Conservation (phyloP, 495 filamentous ascomycete genomes). For the Xylaria telfairii region DNA sequence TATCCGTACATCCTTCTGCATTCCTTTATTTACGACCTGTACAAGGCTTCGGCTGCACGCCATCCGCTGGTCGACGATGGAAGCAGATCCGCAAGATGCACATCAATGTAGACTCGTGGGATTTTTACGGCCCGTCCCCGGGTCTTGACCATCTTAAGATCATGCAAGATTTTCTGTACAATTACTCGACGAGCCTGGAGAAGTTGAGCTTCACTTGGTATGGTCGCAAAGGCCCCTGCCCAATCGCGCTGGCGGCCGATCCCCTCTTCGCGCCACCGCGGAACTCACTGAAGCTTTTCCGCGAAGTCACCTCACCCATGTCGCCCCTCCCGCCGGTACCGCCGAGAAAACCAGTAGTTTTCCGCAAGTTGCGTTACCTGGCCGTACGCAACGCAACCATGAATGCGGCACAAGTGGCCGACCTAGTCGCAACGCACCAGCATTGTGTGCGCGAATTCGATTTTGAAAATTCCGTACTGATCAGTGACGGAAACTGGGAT, state of each 20-base stretch:
- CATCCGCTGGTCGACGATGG: conserved; percentile 69
- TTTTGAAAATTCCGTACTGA: conserved; percentile 70
- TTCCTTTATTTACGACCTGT: conserved; percentile 72
- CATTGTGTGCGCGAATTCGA: conserved; percentile 70
- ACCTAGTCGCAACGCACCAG: conserved; percentile 66
- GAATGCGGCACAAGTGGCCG: conserved; percentile 68
- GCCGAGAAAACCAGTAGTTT: conserved; percentile 55
- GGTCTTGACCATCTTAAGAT: conserved; percentile 75
- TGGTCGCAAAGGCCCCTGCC: conserved; percentile 69
- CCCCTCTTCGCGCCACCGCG: conserved; percentile 62
- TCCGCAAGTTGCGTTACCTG: conserved; percentile 65
- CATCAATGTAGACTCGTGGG: conserved; percentile 70
- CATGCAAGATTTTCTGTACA: conserved; percentile 73
- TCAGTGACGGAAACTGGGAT: conserved; percentile 71
- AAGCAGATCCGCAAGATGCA: conserved; percentile 71
- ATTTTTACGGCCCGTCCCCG: conserved; percentile 57
- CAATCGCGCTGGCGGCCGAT: conserved; percentile 68
- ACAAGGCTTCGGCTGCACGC: conserved; percentile 69
- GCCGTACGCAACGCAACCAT: conserved; percentile 70
- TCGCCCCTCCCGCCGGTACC: conserved; percentile 54
- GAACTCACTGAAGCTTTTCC: conserved; percentile 56
- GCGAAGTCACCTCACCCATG: conserved; percentile 61
- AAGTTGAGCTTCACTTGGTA: conserved; percentile 74
- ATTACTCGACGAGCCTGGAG: conserved; percentile 64
- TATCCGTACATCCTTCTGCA: conserved; percentile 71